phyloP scores from a whole-genome alignment of 441 rosid genomes.

The Macaranga tanarius region DNA sequence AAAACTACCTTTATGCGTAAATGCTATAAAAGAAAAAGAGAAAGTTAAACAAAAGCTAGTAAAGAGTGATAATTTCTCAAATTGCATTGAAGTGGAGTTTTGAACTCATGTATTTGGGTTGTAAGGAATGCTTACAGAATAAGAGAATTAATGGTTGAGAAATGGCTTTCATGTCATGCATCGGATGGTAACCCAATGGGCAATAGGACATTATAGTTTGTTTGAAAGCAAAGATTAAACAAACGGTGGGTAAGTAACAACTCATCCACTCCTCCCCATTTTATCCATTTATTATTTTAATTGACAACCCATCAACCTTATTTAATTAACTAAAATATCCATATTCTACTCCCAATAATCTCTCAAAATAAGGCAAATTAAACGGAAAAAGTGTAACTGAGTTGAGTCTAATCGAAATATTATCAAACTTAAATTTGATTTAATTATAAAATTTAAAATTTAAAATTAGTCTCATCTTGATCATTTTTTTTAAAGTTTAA shows the following conservation, averaged over 20 bases:
- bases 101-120: not conserved
- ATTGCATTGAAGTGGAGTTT: not conserved
- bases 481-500: too few species aligned
- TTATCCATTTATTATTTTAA: not conserved
- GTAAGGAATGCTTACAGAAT: conserved; percentile 36
- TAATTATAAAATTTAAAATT: too few species aligned
- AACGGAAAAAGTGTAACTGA: too few species aligned
- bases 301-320: not conserved
- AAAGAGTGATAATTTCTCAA: not conserved
- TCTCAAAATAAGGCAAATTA: not conserved
- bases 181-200: conserved; percentile 33
- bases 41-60: too few species aligned
- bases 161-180: conserved; percentile 52
- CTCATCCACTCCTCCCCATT: not conserved
- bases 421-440: too few species aligned
- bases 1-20: too few species aligned
- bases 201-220: conserved; percentile 29
- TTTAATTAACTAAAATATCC: not conserved
- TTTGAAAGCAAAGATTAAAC: conserved; percentile 59
- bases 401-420: too few species aligned
- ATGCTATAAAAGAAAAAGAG: too few species aligned
- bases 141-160: conserved; percentile 53
- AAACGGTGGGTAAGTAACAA: conserved; percentile 44
- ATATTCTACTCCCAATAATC: not conserved
- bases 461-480: too few species aligned